These are phyloP conservation scores for Teratosphaeria epicoccoides DNA, from an alignment of 2,329 filamentous ascomycete genomes.

Conservation along the genomic window DNA sequence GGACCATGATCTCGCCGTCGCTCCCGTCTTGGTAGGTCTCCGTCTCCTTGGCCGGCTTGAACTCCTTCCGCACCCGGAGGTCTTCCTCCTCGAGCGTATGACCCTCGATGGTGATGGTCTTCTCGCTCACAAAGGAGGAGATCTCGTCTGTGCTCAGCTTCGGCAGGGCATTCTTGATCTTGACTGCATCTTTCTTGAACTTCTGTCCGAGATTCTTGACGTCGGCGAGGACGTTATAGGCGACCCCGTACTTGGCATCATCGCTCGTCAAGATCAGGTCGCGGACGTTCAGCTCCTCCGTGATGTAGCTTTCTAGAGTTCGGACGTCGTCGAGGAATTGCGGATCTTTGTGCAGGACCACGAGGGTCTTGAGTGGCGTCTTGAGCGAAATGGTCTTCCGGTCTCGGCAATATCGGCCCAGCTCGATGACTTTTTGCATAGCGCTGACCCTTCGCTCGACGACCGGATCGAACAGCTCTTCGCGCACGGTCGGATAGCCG, in stretches of 20 bases:
- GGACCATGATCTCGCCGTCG: constrained; percentile 79
- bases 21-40: constrained; percentile 77
- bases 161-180: constrained; percentile 84
- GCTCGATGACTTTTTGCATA: constrained; percentile 94
- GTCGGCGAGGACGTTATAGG: constrained; percentile 81
- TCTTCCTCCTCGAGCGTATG: constrained; percentile 76
- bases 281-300: constrained; percentile 82
- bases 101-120: constrained; percentile 71
- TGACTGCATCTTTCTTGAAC: constrained; percentile 85
- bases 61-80: constrained; percentile 66
- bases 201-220: constrained; percentile 95
- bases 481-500: constrained; percentile 74
- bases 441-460: constrained; percentile 78
- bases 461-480: constrained; percentile 75
- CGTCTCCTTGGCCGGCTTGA: constrained; percentile 61
- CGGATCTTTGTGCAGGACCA: constrained; percentile 75
- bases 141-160: constrained; percentile 68
- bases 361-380: constrained; percentile 77
- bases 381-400: constrained; percentile 76
- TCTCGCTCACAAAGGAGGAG: constrained; percentile 62
- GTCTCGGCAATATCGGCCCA: constrained; percentile 77
- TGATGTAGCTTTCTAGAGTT: constrained; percentile 77
- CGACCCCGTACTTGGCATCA: constrained; percentile 82
- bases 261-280: constrained; percentile 76
- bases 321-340: constrained; percentile 79